Conservation (phyloP, 495 filamentous ascomycete species). For the Penicillium mononematosum region DNA sequence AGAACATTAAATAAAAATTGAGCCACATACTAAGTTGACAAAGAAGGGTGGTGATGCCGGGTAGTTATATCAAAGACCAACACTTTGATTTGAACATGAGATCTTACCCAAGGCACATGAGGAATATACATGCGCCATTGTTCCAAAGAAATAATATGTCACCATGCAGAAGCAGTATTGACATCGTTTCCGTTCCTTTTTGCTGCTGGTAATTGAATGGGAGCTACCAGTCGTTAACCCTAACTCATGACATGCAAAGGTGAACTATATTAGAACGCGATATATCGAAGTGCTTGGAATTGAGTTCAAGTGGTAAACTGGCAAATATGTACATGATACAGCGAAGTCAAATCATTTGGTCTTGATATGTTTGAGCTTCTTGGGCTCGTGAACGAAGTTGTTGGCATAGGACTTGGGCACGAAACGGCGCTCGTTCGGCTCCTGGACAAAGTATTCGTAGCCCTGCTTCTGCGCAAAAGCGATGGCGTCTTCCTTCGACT, state of each 20-base stretch:
- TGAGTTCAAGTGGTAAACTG: slow-evolving; percentile 23
- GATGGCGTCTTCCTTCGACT: slow-evolving; percentile 91
- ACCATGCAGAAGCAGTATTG: too few species aligned
- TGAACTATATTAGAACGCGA: not conserved
- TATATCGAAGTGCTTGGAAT: not conserved
- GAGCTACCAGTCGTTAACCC: not conserved
- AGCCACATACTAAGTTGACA: not conserved
- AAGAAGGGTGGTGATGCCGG: not conserved
- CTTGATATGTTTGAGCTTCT: slow-evolving; percentile 86
- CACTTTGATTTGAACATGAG: not conserved
- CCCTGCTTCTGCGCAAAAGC: slow-evolving; percentile 96
- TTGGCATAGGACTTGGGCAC: slow-evolving; percentile 93
- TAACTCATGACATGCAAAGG: not conserved
- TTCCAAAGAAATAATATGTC: too few species aligned
- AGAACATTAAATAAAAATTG: not conserved
- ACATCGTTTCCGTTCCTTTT: not conserved
- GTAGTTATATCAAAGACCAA: not conserved
- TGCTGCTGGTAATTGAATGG: not conserved
- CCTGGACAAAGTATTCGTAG: slow-evolving; percentile 98
- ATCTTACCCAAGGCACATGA: not conserved
- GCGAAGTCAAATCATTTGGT: slow-evolving; percentile 67
- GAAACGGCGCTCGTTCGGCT: slow-evolving; percentile 84
- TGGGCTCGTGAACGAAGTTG: slow-evolving; percentile 83
- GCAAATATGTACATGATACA: slow-evolving; percentile 48
- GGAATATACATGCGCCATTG: not conserved